A percentile compares a stretch with the other conserved stretches of the same genome.
Conservation (phyloP, 2,329 filamentous ascomycete genomes). For the Penicillium frequentans region DNA sequence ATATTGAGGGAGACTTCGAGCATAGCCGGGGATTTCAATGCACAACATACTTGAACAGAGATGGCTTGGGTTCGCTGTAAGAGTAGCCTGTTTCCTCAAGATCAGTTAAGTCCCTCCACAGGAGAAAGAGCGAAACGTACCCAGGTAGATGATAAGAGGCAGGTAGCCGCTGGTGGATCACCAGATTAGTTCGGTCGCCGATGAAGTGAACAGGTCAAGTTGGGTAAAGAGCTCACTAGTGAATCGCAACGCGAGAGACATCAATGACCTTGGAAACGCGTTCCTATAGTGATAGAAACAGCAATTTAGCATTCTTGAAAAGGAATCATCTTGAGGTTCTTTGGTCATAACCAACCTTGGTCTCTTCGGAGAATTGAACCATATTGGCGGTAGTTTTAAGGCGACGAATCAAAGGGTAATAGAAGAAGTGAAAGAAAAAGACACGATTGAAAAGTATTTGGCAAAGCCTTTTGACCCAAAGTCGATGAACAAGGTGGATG, state of each 20-base stretch:
- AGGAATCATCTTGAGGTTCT: neutral
- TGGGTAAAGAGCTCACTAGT: conserved; percentile 70
- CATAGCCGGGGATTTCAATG: conserved; percentile 4
- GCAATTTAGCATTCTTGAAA: conserved; percentile 3
- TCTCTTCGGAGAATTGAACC: conserved; percentile 85
- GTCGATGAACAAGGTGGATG: neutral
- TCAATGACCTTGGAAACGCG: conserved; percentile 97
- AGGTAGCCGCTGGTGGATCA: conserved; percentile 74
- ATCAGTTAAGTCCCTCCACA: conserved; percentile 18
- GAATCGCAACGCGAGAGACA: conserved; percentile 86
- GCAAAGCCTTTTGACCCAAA: neutral
- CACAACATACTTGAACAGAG: conserved; percentile 65
- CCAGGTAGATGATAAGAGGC: conserved; percentile 93
- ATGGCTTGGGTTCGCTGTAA: conserved; percentile 85
- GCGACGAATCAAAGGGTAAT: neutral
- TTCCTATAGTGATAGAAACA: conserved; percentile 61
- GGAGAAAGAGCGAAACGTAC: conserved; percentile 50
- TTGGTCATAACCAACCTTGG: conserved; percentile 65
- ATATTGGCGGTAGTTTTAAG: conserved; percentile 30
- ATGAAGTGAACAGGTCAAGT: neutral
- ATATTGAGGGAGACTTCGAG: neutral
- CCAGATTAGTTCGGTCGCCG: conserved; percentile 15
- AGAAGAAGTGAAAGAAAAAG: neutral
- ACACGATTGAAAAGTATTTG: neutral
- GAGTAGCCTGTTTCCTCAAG: conserved; percentile 69